Conservation (phyloP, 148 eudicot genomes). For the Amaranthus palmeri region DNA sequence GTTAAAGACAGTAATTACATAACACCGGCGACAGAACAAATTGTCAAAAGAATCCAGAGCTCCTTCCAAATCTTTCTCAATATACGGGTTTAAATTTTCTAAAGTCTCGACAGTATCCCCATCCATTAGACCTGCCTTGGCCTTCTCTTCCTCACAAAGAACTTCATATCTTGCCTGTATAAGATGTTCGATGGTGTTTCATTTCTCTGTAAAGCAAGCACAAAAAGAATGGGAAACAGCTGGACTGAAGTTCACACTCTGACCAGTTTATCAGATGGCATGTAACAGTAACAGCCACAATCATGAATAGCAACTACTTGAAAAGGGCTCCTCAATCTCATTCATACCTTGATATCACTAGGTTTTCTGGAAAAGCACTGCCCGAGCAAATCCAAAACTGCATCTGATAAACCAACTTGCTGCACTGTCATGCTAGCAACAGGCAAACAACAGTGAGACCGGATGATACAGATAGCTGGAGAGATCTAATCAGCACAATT, state of each 20-base stretch:
- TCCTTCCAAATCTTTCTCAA: conserved; percentile 87
- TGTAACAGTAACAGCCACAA: conserved; percentile 15
- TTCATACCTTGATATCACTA: conserved; percentile 63
- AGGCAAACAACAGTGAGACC: conserved; percentile 13
- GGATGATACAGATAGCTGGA: neutral
- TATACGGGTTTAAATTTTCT: conserved; percentile 44
- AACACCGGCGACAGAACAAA: conserved; percentile 91
- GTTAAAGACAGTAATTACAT: conserved; percentile 45
- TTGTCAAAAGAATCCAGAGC: conserved; percentile 98
- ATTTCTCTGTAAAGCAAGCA: conserved; percentile 83
- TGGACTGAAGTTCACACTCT: conserved; percentile 63
- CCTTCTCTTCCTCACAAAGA: conserved; percentile 49
- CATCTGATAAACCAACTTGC: conserved; percentile 72
- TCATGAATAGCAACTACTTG: neutral
- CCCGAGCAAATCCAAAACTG: conserved; percentile 61
- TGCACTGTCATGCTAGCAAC: conserved; percentile 61
- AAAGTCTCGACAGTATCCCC: conserved; percentile 33
- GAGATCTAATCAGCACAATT: neutral
- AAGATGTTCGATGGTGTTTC: conserved; percentile 83
- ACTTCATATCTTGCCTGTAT: conserved; percentile 97
- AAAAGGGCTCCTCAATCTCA: conserved; percentile 4
- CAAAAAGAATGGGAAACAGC: conserved; percentile 73
- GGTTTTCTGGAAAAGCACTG: conserved; percentile 77
- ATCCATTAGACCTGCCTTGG: conserved; percentile 28
- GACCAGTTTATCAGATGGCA: conserved; percentile 42